Percentiles rank a stretch among this genome's conserved stretches.
Evolutionary conservation across 257 asterid species (phyloP).

Genomic region (Agastache rugosa): DNA sequence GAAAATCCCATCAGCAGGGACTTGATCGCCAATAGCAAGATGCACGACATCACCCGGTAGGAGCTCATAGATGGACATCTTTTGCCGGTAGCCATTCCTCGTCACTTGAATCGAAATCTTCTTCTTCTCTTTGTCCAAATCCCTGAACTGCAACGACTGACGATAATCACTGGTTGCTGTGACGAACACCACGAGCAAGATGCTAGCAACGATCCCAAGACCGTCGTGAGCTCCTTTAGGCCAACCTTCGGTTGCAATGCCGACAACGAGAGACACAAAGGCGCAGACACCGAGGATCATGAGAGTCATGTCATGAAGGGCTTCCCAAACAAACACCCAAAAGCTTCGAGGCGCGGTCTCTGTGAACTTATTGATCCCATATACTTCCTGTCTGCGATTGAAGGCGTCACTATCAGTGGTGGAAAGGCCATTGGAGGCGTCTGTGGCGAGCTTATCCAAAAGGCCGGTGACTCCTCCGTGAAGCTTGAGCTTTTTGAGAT

Average conservation of each 20-base stretch:
- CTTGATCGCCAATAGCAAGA: constrained; percentile 87
- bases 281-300: constrained; percentile 94
- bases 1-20: constrained; percentile 87
- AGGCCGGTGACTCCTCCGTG: constrained; percentile 79
- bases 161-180: constrained; percentile 89
- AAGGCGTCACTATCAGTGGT: constrained; percentile 49
- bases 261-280: constrained; percentile 72
- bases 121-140: constrained; percentile 86
- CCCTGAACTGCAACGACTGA: constrained; percentile 82
- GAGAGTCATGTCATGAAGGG: constrained; percentile 91
- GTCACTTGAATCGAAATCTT: constrained; percentile 84
- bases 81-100: constrained; percentile 76
- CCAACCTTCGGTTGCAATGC: constrained; percentile 93
- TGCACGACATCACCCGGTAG: constrained; percentile 86
- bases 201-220: constrained; percentile 86
- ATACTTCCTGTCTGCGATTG: constrained; percentile 55
- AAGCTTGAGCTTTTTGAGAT: constrained; percentile 58
- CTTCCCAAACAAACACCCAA: constrained; percentile 83
- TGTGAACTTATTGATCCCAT: constrained; percentile 71
- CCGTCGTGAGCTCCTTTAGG: constrained; percentile 94
- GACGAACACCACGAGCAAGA: constrained; percentile 77
- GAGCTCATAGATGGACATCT: constrained; percentile 77
- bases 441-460: constrained; percentile 62
- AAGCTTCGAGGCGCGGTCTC: constrained; percentile 61
- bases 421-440: constrained; percentile 55